phyloP scores from a whole-genome alignment of 2,329 filamentous ascomycete genomes.

The Ophiocordyceps australis region DNA sequence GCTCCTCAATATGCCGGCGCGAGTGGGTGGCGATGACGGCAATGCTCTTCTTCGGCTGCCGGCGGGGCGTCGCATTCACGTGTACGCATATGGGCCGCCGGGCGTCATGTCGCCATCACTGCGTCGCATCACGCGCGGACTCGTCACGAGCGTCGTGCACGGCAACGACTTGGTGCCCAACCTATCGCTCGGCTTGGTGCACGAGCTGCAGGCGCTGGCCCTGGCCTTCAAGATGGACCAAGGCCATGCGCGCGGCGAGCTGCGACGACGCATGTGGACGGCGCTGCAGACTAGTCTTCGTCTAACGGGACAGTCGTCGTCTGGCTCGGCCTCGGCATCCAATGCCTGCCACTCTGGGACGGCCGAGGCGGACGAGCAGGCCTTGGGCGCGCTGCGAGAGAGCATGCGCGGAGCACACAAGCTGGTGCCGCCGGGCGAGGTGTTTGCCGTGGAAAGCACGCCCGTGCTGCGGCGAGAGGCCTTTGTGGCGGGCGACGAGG shows the following conservation, averaged over 20 bases:
- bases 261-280: constrained; percentile 48
- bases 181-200: constrained; percentile 53
- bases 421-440: constrained; percentile 57
- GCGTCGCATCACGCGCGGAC: constrained; percentile 49
- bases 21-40: constrained; percentile 4
- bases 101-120: constrained; percentile 54
- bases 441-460: constrained; percentile 54
- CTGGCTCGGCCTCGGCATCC: too few relatives aligned
- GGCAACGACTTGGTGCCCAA: constrained; percentile 57
- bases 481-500: constrained; percentile 27
- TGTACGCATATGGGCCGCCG: constrained; percentile 63
- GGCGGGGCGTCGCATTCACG: constrained; percentile 52
- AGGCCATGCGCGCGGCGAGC: constrained; percentile 45
- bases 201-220: constrained; percentile 57
- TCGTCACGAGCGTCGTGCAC: constrained; percentile 60
- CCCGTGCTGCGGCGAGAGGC: constrained; percentile 49
- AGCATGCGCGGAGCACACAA: constrained; percentile 54
- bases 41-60: constrained; percentile 33
- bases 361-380: constrained; percentile 44
- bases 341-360: too few relatives aligned
- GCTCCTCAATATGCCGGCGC: constrained; percentile 12
- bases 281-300: constrained; percentile 42
- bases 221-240: constrained; percentile 58
- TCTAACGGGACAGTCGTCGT: constrained; percentile 12
- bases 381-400: constrained; percentile 45